Conservation (phyloP, 352 stramenopile species). For the Chrysophaeum taylorii region DNA sequence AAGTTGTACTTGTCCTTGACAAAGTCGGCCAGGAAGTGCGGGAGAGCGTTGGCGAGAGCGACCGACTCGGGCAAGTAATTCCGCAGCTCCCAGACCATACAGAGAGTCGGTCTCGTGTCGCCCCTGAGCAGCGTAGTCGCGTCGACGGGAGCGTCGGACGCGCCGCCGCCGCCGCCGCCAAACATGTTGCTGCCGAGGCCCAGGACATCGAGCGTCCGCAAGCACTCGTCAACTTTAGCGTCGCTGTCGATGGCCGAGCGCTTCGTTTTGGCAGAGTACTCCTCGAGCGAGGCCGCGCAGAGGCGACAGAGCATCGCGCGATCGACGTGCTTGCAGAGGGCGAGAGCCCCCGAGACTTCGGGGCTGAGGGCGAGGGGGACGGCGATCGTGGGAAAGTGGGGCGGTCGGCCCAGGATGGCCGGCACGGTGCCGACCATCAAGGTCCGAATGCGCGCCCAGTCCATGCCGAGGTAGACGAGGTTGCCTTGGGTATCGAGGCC, state of each 20-base stretch:
- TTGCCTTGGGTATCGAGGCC: conserved; percentile 94
- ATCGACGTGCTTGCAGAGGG: conserved; percentile 70
- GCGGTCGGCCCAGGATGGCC: conserved; percentile 74
- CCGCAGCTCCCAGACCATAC: conserved; percentile 57
- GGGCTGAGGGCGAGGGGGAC: conserved; percentile 76
- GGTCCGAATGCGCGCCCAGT: conserved; percentile 86
- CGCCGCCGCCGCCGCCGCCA: conserved; percentile 41
- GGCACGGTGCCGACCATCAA: conserved; percentile 88
- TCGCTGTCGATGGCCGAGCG: conserved; percentile 1
- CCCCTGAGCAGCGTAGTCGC: conserved; percentile 47
- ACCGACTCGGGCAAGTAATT: conserved; percentile 51
- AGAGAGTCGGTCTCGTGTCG: conserved; percentile 41
- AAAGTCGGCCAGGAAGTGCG: conserved; percentile 48
- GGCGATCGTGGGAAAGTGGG: conserved; percentile 80
- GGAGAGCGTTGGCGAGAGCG: conserved; percentile 44
- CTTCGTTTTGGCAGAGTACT: conserved; percentile 31
- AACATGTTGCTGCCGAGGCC: conserved; percentile 29
- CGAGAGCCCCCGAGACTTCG: conserved; percentile 65
- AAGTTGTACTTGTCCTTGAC: conserved; percentile 49
- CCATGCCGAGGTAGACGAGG: conserved; percentile 86
- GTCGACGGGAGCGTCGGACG: conserved; percentile 43
- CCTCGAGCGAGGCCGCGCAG: conserved; percentile 37
- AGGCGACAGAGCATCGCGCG: conserved; percentile 62
- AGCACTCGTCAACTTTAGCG: conserved; percentile 42
- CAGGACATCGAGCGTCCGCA: conserved; percentile 41